Evolutionary conservation across 2,329 filamentous ascomycete species (phyloP).

Genomic region (Fusarium oligoseptatum): DNA sequence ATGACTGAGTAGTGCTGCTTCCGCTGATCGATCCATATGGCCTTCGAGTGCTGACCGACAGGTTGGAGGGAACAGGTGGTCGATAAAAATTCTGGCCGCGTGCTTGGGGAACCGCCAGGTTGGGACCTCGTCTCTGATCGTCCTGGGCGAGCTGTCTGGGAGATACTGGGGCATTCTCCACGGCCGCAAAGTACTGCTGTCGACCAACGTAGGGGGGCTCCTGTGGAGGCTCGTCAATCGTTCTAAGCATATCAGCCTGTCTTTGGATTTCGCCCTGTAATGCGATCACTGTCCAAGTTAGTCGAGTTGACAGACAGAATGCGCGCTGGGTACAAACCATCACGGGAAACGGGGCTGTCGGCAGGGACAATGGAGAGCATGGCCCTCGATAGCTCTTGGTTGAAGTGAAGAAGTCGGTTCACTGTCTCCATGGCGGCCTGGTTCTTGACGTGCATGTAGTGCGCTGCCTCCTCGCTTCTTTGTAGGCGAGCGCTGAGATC

Average conservation of each 20-base stretch:
- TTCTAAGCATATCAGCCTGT: constrained; percentile 68
- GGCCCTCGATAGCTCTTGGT: constrained; percentile 84
- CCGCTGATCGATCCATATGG: constrained; percentile 91
- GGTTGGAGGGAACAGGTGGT: constrained; percentile 83
- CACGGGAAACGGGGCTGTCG: constrained; percentile 83
- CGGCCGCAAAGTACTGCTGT: constrained; percentile 74
- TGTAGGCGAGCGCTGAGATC: constrained; percentile 82
- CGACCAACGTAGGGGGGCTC: constrained; percentile 77
- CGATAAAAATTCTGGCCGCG: constrained; percentile 76
- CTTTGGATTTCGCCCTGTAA: constrained; percentile 73
- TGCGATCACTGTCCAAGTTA: constrained; percentile 60
- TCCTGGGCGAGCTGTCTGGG: constrained; percentile 90
- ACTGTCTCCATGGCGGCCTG: constrained; percentile 86
- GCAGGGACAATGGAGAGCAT: constrained; percentile 80
- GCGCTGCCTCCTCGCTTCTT: constrained; percentile 85
- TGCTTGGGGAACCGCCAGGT: constrained; percentile 71
- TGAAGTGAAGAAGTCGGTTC: constrained; percentile 78
- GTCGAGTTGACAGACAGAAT: constrained; percentile 12
- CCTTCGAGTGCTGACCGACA: constrained; percentile 80
- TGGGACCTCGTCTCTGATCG: constrained; percentile 81
- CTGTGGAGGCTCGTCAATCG: constrained; percentile 71
- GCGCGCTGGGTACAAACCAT: constrained; percentile 71
- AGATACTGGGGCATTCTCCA: constrained; percentile 85
- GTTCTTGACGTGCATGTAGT: constrained; percentile 84
- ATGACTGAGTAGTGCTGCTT: constrained; percentile 72